Evolutionary conservation across 129 eudicot genomes (phyloP).

Genomic region (Kitagawia praeruptora): DNA sequence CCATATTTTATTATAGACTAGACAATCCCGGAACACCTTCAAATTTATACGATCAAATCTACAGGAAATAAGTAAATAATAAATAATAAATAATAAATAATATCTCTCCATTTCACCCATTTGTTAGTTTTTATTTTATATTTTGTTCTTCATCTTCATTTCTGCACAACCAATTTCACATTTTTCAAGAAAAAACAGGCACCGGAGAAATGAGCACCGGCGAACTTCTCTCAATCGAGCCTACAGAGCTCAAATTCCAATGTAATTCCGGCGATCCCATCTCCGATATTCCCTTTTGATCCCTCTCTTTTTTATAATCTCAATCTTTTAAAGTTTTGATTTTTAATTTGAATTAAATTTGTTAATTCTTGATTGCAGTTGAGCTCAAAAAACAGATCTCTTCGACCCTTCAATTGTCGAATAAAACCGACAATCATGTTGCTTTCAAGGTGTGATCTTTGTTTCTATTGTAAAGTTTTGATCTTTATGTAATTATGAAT

Average conservation of each 20-base stretch:
- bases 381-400: conserved; percentile 91
- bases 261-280: conserved; percentile 32
- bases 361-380: conserved; percentile 32
- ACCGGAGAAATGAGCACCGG: conserved; percentile 45
- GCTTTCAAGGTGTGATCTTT: conserved; percentile 66
- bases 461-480: not conserved
- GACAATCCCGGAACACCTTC: not conserved
- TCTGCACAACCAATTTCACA: conserved; percentile 1
- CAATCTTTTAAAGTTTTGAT: not conserved
- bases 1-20: not conserved
- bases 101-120: not conserved
- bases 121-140: not conserved
- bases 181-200: not conserved
- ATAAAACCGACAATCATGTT: conserved; percentile 73
- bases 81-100: no score
- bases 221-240: conserved; percentile 73
- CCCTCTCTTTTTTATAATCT: not conserved
- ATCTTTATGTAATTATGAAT: not conserved
- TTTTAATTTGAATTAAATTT: conserved; percentile 6
- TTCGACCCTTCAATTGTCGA: conserved; percentile 63
- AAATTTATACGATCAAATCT: no score
- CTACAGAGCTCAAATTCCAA: conserved; percentile 74
- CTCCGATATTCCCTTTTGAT: not conserved
- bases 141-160: not conserved
- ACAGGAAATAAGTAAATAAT: no score